Evolutionary conservation across 2,329 filamentous ascomycete genomes (phyloP).

Genomic region (Davidsoniella australis): DNA sequence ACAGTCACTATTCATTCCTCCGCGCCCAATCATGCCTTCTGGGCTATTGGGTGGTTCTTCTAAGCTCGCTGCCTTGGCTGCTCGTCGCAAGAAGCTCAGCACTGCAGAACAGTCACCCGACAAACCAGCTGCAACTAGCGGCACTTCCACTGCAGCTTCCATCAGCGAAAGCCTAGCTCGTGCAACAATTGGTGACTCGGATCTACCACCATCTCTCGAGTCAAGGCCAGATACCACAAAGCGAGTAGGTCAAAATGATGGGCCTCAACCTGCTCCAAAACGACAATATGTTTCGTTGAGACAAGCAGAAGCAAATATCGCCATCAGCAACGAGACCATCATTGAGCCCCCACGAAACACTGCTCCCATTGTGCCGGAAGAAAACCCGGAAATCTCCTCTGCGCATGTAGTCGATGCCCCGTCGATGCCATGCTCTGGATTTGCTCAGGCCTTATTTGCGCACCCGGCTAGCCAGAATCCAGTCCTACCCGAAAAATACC

Average conservation of each 20-base stretch:
- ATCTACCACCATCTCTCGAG: background rate
- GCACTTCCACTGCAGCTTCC: background rate
- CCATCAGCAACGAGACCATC: background rate
- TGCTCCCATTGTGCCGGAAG: background rate
- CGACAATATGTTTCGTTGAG: background rate
- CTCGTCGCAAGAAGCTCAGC: slow-evolving; percentile 68
- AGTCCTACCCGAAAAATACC: slow-evolving; percentile 19
- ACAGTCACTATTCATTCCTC: slow-evolving; percentile 46
- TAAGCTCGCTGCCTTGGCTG: slow-evolving; percentile 80
- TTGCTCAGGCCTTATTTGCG: slow-evolving; percentile 36
- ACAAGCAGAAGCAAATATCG: background rate
- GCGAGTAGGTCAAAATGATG: background rate
- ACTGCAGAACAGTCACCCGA: slow-evolving; percentile 27
- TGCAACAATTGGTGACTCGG: slow-evolving; percentile 1
- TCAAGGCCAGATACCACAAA: background rate
- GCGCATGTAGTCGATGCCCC: background rate
- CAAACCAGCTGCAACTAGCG: background rate
- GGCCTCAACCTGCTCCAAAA: slow-evolving; percentile 1
- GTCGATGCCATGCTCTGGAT: slow-evolving; percentile 30
- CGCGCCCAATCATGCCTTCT: slow-evolving; percentile 30
- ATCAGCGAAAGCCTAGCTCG: slow-evolving; percentile 4
- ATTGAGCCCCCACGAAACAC: background rate
- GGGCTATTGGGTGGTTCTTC: slow-evolving; percentile 71
- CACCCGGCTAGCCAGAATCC: slow-evolving; percentile 17
- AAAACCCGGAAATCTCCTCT: background rate